phyloP scores from a whole-genome alignment of 768 basidiomycete genomes.

The Serendipita sp. region DNA sequence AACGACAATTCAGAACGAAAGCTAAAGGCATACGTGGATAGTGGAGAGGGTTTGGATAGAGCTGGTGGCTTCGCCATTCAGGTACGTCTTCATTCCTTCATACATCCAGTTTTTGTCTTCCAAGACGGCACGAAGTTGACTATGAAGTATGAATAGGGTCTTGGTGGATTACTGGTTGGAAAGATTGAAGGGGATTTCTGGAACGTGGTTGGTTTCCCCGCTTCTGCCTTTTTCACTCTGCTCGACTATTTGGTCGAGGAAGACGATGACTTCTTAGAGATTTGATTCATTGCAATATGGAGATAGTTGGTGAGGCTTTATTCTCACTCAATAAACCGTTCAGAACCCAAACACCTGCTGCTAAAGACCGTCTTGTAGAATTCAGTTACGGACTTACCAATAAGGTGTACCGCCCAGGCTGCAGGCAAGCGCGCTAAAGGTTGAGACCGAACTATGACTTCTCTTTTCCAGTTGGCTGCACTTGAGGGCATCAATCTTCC shows the following conservation, averaged over 20 bases:
- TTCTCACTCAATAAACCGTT: too few relatives aligned
- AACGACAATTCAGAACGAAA: conserved; percentile 41
- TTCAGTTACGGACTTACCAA: not conserved
- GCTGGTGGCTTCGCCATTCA: conserved; percentile 94
- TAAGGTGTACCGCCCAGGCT: too few relatives aligned
- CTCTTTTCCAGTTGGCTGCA: too few relatives aligned
- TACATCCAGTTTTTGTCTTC: not conserved
- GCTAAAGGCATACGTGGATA: conserved; percentile 66
- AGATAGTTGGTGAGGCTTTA: too few relatives aligned
- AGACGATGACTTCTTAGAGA: conserved; percentile 50
- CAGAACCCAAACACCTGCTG: too few relatives aligned
- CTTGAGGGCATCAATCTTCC: too few relatives aligned
- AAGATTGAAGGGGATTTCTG: conserved; percentile 82
- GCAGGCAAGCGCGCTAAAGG: too few relatives aligned
- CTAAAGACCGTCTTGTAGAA: not conserved
- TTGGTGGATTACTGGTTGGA: conserved; percentile 65
- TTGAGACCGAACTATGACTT: too few relatives aligned
- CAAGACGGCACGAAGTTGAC: too few relatives aligned
- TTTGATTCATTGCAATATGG: conserved; percentile 7
- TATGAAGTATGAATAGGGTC: conserved; percentile 32
- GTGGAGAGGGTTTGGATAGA: conserved; percentile 69
- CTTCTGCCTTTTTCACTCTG: conserved; percentile 64
- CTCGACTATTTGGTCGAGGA: conserved; percentile 57
- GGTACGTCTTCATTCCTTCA: conserved; percentile 26
- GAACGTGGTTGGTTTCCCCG: conserved; percentile 89